Evolutionary conservation across 257 asterid genomes (phyloP).

Genomic region (Solanum lycopersicoides): DNA sequence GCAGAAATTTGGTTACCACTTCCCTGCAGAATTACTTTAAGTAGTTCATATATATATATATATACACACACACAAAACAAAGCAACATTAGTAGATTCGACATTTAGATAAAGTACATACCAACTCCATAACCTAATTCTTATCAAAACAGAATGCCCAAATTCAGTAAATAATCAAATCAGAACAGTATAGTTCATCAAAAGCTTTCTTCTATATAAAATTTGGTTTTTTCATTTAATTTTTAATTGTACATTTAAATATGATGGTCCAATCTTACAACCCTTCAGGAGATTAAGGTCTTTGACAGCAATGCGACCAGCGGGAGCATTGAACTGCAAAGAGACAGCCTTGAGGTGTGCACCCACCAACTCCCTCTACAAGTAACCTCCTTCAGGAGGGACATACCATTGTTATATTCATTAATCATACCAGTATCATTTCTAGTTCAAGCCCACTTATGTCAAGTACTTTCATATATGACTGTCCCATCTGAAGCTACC

Average conservation of each 20-base stretch:
- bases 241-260: not conserved
- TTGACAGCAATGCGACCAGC: not conserved
- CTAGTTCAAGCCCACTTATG: not conserved
- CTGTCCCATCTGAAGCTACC: not conserved
- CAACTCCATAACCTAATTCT: not conserved
- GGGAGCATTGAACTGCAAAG: not conserved
- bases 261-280: not conserved
- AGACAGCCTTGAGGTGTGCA: not conserved
- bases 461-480: not conserved
- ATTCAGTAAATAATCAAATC: not conserved
- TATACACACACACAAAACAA: not conserved
- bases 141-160: not conserved
- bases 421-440: not conserved
- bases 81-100: not conserved
- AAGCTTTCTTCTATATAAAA: not conserved
- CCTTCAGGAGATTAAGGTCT: not conserved
- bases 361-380: not conserved
- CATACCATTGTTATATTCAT: not conserved
- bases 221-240: not conserved
- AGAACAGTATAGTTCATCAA: not conserved
- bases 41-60: not conserved
- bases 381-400: not conserved
- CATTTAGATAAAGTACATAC: not conserved
- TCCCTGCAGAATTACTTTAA: conserved; percentile 28
- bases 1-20: conserved; percentile 62